Conservation (phyloP, 306 rosid species). For the Inga oerstediana region DNA sequence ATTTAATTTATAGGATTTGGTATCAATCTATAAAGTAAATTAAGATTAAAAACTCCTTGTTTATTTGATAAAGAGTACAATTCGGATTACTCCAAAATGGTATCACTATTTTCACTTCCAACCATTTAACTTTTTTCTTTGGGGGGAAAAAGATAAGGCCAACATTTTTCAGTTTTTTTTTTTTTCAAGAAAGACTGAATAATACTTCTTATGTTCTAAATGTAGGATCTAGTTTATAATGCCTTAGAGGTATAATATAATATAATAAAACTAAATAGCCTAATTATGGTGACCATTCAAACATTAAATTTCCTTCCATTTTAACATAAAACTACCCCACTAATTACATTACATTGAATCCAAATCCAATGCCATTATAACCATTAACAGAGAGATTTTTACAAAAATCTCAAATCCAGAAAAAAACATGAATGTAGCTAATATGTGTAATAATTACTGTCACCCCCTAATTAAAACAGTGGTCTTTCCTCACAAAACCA, state of each 20-base stretch:
- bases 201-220: too few relatives aligned
- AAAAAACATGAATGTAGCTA: neutral
- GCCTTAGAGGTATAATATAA: too few relatives aligned
- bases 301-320: neutral
- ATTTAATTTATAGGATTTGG: neutral
- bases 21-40: neutral
- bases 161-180: neutral
- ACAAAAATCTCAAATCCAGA: neutral
- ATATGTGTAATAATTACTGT: neutral
- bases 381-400: neutral
- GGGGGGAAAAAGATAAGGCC: neutral
- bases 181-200: too few relatives aligned
- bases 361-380: neutral
- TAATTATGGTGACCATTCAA: conserved; percentile 6
- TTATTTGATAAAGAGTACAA: neutral
- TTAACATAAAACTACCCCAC: neutral
- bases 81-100: neutral
- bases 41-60: neutral
- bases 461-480: neutral
- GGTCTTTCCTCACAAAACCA: neutral
- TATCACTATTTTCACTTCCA: neutral
- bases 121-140: neutral
- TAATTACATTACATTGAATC: neutral
- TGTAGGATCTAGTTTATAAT: too few relatives aligned
- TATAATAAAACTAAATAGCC: neutral